Base-by-base conservation (phyloP, 2,329 filamentous ascomycete species). In the Verruconis gallopava region DNA sequence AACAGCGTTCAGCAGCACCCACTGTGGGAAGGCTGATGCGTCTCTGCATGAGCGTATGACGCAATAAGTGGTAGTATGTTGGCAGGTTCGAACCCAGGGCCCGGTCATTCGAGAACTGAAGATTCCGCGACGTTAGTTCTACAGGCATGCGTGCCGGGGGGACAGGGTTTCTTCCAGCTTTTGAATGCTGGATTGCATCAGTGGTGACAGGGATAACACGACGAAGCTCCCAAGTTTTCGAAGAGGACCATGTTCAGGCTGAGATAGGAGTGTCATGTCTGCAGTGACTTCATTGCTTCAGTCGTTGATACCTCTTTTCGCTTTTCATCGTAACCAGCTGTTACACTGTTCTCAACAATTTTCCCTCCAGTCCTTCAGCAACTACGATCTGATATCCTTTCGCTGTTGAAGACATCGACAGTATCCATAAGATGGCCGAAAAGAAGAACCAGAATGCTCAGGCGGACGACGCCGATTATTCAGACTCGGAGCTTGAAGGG, bases 401-500 rank as follows among this genome's bases (percentile, higher is more conserved):
- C n/a, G n/a, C n/a, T n/a, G n/a, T n/a, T n/a, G n/a, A n/a, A 30
- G 25, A 30, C 25, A 30, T 30, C 25, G 25, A 30, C 25, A 9
- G n/a, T 30, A 30, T 30, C 25, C 25, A 30, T n/a, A n/a, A n/a
- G n/a, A 30, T 30, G 25, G 25, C 25, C 6, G 25, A 30, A 9
- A n/a, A 9, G n/a, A 30, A 30, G n/a, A 30, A 30, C 9, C 25
- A 30, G 25, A 30, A 9, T n/a, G 25, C 25, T 30, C 25, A 30
- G 25, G 25, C 25, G 44, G 4, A 47, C 36, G 44, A 47, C 40
- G 38, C 38, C 37, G 44, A 42, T 15, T 20, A 12, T 33, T 17
- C 37, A 19, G 42, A 46, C 25, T 25, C 18, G 14, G n/a, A n/a
- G n/a, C n/a, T n/a, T n/a, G 45, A 52, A 47, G 46, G 51, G 45